Conservation (phyloP, 345 rosid species). For the Ricinus communis region DNA sequence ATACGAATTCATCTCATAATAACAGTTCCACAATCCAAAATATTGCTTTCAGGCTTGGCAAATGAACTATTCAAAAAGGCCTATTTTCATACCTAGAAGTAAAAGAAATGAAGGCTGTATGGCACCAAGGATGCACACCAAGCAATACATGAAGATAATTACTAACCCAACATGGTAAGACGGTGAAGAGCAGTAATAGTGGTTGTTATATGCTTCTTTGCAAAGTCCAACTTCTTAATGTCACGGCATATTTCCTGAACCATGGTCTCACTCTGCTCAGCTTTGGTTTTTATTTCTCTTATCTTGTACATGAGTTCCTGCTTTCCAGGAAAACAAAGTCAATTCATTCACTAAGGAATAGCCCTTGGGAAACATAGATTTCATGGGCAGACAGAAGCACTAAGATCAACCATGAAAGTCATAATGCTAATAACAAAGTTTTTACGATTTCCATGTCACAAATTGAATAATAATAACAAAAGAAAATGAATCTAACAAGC, state of each 20-base stretch:
- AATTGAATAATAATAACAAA: not conserved
- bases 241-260: constrained; percentile 99
- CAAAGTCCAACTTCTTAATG: constrained; percentile 97
- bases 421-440: not conserved
- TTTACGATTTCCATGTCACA: not conserved
- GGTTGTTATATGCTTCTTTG: constrained; percentile 97
- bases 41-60: not conserved
- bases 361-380: not conserved
- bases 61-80: not conserved
- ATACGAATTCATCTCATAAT: not conserved
- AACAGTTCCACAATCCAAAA: not conserved
- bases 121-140: not conserved
- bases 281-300: constrained; percentile 96
- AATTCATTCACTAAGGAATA: constrained; percentile 7
- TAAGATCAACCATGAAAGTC: not conserved
- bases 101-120: not conserved
- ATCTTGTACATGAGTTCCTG: constrained; percentile 94
- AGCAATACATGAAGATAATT: not conserved
- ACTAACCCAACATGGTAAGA: constrained; percentile 94
- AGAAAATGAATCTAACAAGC: constrained; percentile 19
- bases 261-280: constrained; percentile 99
- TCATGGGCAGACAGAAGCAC: not conserved
- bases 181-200: constrained; percentile 99
- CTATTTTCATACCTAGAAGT: not conserved
- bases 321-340: constrained; percentile 14